These are phyloP conservation scores for Berberis vulgaris DNA, from an alignment of 164 flowering plant genomes.

Conservation along the genomic window DNA sequence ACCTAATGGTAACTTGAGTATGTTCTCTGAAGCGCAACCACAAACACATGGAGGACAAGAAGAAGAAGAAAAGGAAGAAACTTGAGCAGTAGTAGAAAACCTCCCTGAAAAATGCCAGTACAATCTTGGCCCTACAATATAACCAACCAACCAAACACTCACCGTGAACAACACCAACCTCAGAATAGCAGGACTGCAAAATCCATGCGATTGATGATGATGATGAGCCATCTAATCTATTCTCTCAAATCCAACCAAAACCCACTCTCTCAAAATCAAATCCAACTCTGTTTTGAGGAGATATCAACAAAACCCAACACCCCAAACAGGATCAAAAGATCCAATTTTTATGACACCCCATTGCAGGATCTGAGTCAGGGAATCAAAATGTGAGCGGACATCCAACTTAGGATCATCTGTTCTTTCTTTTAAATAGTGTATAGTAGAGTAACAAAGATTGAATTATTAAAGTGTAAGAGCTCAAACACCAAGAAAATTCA, in stretches of 20 bases:
- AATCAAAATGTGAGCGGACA: not conserved
- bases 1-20: constrained; percentile 20
- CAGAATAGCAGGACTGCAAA: constrained; percentile 11
- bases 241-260: not conserved
- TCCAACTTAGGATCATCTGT: not conserved
- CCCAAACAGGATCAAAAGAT: not conserved
- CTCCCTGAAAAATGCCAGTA: constrained; percentile 14
- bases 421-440: no score
- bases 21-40: constrained; percentile 19
- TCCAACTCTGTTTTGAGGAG: not conserved
- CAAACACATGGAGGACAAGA: constrained; percentile 26
- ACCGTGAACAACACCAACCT: constrained; percentile 22
- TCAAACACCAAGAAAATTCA: no score
- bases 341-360: not conserved
- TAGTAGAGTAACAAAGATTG: not conserved
- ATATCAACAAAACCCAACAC: not conserved
- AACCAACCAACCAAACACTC: constrained; percentile 22
- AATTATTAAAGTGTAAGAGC: not conserved
- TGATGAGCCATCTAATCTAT: constrained; percentile 12
- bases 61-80: constrained; percentile 13
- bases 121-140: constrained; percentile 17
- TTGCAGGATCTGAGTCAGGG: not conserved
- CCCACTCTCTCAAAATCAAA: not conserved
- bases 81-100: constrained; percentile 4
- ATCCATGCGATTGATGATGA: constrained; percentile 4